A percentile compares a stretch with the other conserved stretches of the same genome.
Evolutionary conservation across 2,329 filamentous ascomycete genomes (phyloP).

Genomic region (Ophiocordyceps camponoti-rufipedis): DNA sequence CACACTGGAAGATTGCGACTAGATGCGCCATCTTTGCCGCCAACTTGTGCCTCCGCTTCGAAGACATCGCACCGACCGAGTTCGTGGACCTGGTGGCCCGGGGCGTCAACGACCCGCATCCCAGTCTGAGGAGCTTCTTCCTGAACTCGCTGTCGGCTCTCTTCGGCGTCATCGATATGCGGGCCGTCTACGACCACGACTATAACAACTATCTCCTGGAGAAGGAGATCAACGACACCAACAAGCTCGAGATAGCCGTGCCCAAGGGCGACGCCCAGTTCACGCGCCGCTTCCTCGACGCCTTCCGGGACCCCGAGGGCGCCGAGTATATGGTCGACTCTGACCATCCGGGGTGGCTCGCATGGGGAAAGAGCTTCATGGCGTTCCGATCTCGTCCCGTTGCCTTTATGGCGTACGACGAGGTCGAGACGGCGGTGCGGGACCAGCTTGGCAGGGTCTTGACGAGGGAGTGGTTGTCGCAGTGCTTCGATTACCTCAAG

Average conservation of each 20-base stretch:
- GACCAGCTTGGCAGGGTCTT: constrained; percentile 65
- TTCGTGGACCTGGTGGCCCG: constrained; percentile 69
- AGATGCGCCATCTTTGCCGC: constrained; percentile 80
- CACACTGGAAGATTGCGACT: constrained; percentile 93
- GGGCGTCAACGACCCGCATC: constrained; percentile 81
- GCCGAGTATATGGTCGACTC: constrained; percentile 81
- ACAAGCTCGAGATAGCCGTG: constrained; percentile 58
- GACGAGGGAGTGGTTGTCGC: constrained; percentile 69
- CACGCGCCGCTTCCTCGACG: constrained; percentile 59
- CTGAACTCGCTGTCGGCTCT: constrained; percentile 56
- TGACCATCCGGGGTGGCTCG: constrained; percentile 89
- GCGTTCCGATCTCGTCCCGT: constrained; percentile 56
- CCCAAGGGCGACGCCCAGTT: constrained; percentile 57
- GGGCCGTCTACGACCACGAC: constrained; percentile 69
- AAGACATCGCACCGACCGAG: constrained; percentile 62
- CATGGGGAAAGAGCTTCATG: constrained; percentile 78
- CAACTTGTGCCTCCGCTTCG: constrained; percentile 81
- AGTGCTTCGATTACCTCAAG: constrained; percentile 85
- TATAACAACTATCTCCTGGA: constrained; percentile 77
- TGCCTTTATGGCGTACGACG: constrained; percentile 58
- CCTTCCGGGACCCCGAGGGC: constrained; percentile 48
- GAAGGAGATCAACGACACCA: constrained; percentile 51
- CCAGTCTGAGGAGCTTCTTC: constrained; percentile 66
- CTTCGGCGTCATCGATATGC: constrained; percentile 74
- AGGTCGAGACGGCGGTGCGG: constrained; percentile 55